Evolutionary conservation across 2,329 filamentous ascomycete species (phyloP).

Genomic region (Microcera coccophila): DNA sequence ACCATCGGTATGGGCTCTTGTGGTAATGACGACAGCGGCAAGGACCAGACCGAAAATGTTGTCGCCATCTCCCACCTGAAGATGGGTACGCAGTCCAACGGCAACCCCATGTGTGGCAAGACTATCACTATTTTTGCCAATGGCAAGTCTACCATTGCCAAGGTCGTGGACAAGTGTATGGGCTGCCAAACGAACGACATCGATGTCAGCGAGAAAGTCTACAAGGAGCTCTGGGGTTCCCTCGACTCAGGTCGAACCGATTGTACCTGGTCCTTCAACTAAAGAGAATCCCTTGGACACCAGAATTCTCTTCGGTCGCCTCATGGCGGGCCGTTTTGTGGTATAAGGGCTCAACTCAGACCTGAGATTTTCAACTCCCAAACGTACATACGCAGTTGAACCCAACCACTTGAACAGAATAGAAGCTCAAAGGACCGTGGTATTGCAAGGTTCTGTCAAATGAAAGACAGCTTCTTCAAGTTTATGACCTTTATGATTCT

Average conservation of each 20-base stretch:
- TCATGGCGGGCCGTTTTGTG: too few species aligned
- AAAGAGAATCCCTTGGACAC: too few species aligned
- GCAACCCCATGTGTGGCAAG: constrained; percentile 67
- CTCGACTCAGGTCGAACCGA: constrained; percentile 41
- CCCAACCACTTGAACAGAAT: neutral
- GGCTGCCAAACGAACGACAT: constrained; percentile 57
- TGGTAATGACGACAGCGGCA: constrained; percentile 57
- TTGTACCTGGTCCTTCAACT: constrained; percentile 47
- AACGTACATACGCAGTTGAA: neutral
- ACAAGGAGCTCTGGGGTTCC: constrained; percentile 48
- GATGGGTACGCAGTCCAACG: constrained; percentile 63
- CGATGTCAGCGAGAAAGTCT: constrained; percentile 58
- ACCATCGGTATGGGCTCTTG: constrained; percentile 65
- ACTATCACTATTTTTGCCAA: constrained; percentile 59
- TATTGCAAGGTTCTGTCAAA: neutral
- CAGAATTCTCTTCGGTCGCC: neutral
- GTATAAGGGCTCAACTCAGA: too few species aligned
- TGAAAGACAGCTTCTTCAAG: constrained; percentile 9
- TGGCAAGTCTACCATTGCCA: constrained; percentile 56
- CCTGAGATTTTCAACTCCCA: too few species aligned
- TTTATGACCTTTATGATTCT: constrained; percentile 25
- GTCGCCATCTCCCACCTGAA: constrained; percentile 64
- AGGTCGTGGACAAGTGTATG: constrained; percentile 71
- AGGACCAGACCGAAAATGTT: constrained; percentile 53
- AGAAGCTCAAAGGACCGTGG: neutral